Conservation (phyloP, 1,284 basidiomycete species). For the Heterobasidion irregulare region DNA sequence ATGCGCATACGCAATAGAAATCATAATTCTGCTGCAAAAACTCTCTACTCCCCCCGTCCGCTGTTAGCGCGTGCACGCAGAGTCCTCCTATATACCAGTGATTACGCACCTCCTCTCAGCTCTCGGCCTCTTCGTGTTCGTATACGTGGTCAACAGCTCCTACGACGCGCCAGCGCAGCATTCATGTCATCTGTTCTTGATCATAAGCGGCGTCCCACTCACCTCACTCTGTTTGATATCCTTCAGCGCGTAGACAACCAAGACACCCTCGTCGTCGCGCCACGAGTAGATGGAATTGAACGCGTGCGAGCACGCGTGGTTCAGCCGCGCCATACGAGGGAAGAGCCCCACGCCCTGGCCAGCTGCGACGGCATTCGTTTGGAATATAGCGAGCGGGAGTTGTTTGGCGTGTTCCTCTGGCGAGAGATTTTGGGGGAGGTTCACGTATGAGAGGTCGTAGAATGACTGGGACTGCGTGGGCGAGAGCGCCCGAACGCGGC, state of each 20-base stretch:
- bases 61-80: constrained; percentile 48
- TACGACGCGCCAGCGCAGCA: not conserved
- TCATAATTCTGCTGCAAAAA: constrained; percentile 41
- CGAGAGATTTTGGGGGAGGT: constrained; percentile 31
- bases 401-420: constrained; percentile 30
- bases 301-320: constrained; percentile 55
- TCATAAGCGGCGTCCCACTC: constrained; percentile 4
- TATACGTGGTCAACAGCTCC: not conserved
- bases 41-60: constrained; percentile 25
- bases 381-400: constrained; percentile 50
- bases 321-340: constrained; percentile 51
- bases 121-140: too few species aligned
- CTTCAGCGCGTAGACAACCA: constrained; percentile 51
- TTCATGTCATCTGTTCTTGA: not conserved
- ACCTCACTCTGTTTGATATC: constrained; percentile 42
- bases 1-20: constrained; percentile 48
- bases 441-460: constrained; percentile 46
- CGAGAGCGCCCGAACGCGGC: constrained; percentile 24
- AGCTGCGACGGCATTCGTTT: constrained; percentile 54
- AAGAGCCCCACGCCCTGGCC: constrained; percentile 46
- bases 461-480: constrained; percentile 28
- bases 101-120: too few species aligned
- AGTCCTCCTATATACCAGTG: not conserved
- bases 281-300: constrained; percentile 58
- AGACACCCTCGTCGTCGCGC: constrained; percentile 32